phyloP scores from a whole-genome alignment of 306 rosid genomes.

The Begonia loranthoides region DNA sequence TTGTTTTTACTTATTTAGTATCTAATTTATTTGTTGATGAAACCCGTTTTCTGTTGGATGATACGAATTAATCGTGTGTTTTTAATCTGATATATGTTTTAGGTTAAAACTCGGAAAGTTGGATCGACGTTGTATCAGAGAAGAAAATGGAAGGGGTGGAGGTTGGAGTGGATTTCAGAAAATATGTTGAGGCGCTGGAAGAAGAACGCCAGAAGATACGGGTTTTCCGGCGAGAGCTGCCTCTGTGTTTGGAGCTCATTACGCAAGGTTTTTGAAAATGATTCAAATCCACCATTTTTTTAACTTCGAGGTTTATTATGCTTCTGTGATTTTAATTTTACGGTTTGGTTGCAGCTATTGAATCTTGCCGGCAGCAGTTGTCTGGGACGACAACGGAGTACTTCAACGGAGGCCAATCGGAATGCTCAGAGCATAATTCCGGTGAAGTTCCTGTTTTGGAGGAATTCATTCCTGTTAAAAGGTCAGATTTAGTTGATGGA shows the following conservation, averaged over 20 bases:
- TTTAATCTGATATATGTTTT: too few species aligned
- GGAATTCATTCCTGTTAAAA: slow-evolving; percentile 68
- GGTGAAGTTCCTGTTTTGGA: slow-evolving; percentile 47
- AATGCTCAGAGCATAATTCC: slow-evolving; percentile 69
- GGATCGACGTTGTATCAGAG: not conserved
- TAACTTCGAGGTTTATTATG: not conserved
- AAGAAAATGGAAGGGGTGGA: not conserved
- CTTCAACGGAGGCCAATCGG: slow-evolving; percentile 58
- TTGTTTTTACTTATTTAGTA: not conserved
- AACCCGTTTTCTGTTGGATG: slow-evolving; percentile 24
- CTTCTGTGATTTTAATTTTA: not conserved
- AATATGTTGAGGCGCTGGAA: not conserved
- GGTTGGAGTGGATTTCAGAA: slow-evolving; percentile 3
- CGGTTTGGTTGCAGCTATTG: slow-evolving; percentile 40
- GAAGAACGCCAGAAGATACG: slow-evolving; percentile 53
- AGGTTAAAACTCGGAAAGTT: too few species aligned
- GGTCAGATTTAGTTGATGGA: slow-evolving; percentile 25
- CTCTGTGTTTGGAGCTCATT: slow-evolving; percentile 69
- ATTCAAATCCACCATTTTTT: slow-evolving; percentile 1
- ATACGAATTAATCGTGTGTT: not conserved
- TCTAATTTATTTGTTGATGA: not conserved
- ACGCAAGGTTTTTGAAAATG: slow-evolving; percentile 35
- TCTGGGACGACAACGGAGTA: slow-evolving; percentile 55
- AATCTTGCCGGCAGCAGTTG: slow-evolving; percentile 38
- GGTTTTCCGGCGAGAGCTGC: slow-evolving; percentile 65